Evolutionary conservation across 768 basidiomycete genomes (phyloP).

Genomic region (Suillus luteus): DNA sequence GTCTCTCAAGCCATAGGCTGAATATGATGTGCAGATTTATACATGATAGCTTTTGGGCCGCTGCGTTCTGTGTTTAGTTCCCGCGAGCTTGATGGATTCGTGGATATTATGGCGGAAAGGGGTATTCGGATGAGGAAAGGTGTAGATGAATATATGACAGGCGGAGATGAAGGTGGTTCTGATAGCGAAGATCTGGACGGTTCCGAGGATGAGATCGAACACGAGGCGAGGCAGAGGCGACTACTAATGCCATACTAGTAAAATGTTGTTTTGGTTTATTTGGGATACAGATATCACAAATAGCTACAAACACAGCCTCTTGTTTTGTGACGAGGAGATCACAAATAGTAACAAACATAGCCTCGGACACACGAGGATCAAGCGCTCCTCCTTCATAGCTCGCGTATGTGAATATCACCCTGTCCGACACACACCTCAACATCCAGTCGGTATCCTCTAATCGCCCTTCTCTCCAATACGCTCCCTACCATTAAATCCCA

Average conservation of each 20-base stretch:
- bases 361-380: background rate
- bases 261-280: constrained; percentile 18
- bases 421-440: constrained; percentile 9
- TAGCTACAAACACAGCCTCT: constrained; percentile 15
- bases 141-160: constrained; percentile 48
- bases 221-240: constrained; percentile 57
- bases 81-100: constrained; percentile 60
- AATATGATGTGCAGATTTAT: constrained; percentile 53
- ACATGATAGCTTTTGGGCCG: constrained; percentile 75
- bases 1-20: constrained; percentile 16
- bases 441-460: constrained; percentile 10
- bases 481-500: constrained; percentile 15
- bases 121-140: constrained; percentile 64
- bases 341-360: constrained; percentile 16
- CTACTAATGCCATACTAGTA: constrained; percentile 63
- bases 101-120: constrained; percentile 77
- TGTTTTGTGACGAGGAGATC: constrained; percentile 17
- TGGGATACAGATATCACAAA: constrained; percentile 19
- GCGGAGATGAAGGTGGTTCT: constrained; percentile 29
- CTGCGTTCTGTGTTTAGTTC: constrained; percentile 62
- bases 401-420: constrained; percentile 11
- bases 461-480: constrained; percentile 6
- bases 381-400: background rate
- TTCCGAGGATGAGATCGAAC: constrained; percentile 56
- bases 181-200: constrained; percentile 27